Evolutionary conservation across 768 basidiomycete genomes (phyloP).

Genomic region (Fibroporia radiculosa): DNA sequence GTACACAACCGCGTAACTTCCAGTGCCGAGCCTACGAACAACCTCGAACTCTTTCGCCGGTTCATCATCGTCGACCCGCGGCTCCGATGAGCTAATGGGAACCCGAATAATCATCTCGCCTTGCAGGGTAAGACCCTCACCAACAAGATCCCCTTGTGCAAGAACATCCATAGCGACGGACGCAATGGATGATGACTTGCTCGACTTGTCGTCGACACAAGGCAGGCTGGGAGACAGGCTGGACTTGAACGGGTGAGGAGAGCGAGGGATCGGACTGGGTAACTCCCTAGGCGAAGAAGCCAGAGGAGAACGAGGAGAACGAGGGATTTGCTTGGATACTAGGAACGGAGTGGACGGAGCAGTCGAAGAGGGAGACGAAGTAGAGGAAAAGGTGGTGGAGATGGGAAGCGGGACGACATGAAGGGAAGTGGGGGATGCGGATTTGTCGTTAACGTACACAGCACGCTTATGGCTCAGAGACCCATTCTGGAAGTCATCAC

Average conservation of each 20-base stretch:
- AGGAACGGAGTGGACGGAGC: slow-evolving; percentile 26
- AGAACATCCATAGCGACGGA: slow-evolving; percentile 55
- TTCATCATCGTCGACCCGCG: slow-evolving; percentile 27
- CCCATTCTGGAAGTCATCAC: slow-evolving; percentile 15
- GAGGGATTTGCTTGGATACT: slow-evolving; percentile 16
- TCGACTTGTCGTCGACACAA: slow-evolving; percentile 12
- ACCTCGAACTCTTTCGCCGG: slow-evolving; percentile 75
- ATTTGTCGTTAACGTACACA: slow-evolving; percentile 15
- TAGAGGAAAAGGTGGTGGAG: slow-evolving; percentile 22
- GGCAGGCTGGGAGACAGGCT: slow-evolving; percentile 8
- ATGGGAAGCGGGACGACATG: slow-evolving; percentile 25
- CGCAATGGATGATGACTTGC: slow-evolving; percentile 24
- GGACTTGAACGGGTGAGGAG: slow-evolving; percentile 16
- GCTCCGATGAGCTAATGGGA: slow-evolving; percentile 31
- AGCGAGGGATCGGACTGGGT: slow-evolving; percentile 17
- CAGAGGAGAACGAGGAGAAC: slow-evolving; percentile 17
- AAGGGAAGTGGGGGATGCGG: slow-evolving; percentile 13
- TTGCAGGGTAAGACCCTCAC: slow-evolving; percentile 57
- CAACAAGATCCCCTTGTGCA: slow-evolving; percentile 64
- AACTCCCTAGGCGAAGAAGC: slow-evolving; percentile 17
- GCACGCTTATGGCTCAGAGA: slow-evolving; percentile 14
- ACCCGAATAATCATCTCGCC: slow-evolving; percentile 60
- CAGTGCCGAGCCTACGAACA: slow-evolving; percentile 77
- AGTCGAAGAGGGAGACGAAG: slow-evolving; percentile 22
- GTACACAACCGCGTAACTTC: slow-evolving; percentile 92